These are phyloP conservation scores for Beauveria medogensis DNA, from an alignment of 2,329 filamentous ascomycete species.

Conservation along the genomic window DNA sequence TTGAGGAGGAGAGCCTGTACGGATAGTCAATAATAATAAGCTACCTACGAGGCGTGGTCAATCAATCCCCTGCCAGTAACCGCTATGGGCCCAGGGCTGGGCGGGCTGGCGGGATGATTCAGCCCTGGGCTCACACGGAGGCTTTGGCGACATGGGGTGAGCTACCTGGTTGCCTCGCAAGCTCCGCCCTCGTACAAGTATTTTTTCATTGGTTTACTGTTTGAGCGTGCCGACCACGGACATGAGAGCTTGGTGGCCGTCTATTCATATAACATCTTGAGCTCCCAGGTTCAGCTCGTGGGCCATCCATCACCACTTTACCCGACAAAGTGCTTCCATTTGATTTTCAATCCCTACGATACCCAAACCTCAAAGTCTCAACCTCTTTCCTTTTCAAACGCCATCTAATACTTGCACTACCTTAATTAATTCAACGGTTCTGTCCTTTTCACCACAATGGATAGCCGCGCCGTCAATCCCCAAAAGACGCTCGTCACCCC, in stretches of 20 bases:
- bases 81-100: neutral
- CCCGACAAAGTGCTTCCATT: neutral
- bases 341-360: neutral
- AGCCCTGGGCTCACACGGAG: constrained; percentile 8
- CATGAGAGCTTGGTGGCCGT: neutral
- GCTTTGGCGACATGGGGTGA: neutral
- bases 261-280: constrained; percentile 1
- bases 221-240: neutral
- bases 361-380: neutral
- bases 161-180: neutral
- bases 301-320: neutral
- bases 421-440: neutral
- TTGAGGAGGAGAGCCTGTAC: too few relatives aligned
- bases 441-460: constrained; percentile 3
- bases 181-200: neutral
- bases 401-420: neutral
- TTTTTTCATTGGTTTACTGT: neutral
- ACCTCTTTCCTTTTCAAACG: neutral
- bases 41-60: neutral
- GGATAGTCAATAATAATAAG: too few relatives aligned
- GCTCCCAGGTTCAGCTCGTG: neutral
- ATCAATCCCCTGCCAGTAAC: neutral
- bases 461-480: constrained; percentile 22
- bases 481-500: constrained; percentile 24
- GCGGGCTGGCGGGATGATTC: neutral